Percentiles rank a stretch among this genome's conserved stretches.
These are phyloP conservation scores for Acorus gramineus DNA, from an alignment of 106 monocot genomes.

Conservation along the genomic window DNA sequence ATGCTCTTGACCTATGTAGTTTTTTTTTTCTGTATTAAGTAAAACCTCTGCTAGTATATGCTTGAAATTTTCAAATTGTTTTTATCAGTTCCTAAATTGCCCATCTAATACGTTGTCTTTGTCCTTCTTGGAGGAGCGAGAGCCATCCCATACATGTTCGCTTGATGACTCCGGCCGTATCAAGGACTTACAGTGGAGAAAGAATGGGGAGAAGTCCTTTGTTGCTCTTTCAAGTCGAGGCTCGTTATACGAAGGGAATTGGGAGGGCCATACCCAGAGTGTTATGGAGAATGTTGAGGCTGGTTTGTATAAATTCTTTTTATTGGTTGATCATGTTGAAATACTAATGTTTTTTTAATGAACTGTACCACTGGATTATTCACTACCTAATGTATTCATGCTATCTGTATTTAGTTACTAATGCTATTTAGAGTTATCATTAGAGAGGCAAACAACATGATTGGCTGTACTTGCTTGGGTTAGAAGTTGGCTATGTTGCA, in stretches of 20 bases:
- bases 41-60: too few relatives aligned
- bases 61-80: background rate
- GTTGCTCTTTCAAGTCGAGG: constrained; percentile 52
- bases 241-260: constrained; percentile 33
- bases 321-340: background rate
- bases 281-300: constrained; percentile 71
- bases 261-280: constrained; percentile 25
- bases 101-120: background rate
- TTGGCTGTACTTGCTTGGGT: too few relatives aligned
- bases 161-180: constrained; percentile 27
- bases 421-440: background rate
- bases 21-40: too few relatives aligned
- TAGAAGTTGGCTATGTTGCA: too few relatives aligned
- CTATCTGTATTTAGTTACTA: too few relatives aligned
- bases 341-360: too few relatives aligned
- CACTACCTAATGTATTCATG: too few relatives aligned
- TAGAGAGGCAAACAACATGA: background rate
- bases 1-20: too few relatives aligned
- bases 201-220: constrained; percentile 34
- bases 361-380: too few relatives aligned
- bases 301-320: constrained; percentile 31
- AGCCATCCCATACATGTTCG: constrained; percentile 32
- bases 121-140: constrained; percentile 28
- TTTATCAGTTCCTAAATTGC: background rate
- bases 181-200: constrained; percentile 70